Evolutionary conservation across 1,284 basidiomycete species (phyloP).

Genomic region (Tilletiopsis washingtonensis): DNA sequence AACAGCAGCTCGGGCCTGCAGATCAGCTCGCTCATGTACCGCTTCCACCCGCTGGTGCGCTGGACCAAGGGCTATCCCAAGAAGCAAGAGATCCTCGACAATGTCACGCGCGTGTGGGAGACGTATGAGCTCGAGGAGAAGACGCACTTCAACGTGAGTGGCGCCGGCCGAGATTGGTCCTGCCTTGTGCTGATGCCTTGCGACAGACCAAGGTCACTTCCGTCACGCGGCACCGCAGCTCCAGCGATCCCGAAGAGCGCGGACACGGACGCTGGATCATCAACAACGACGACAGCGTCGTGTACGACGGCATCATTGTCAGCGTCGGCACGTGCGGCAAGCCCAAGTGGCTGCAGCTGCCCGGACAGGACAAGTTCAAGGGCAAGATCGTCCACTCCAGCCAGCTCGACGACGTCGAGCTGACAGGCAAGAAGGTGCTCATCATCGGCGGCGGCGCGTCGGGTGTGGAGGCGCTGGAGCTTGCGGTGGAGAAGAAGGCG

Average conservation of each 20-base stretch:
- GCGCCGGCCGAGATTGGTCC: too few species aligned
- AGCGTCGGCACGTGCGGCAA: slow-evolving; percentile 57
- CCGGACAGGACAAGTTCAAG: slow-evolving; percentile 52
- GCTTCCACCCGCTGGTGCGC: slow-evolving; percentile 38
- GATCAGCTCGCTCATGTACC: slow-evolving; percentile 55
- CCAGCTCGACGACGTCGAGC: slow-evolving; percentile 52
- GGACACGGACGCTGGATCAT: slow-evolving; percentile 55
- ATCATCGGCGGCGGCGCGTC: slow-evolving; percentile 57
- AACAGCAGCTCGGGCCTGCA: slow-evolving; percentile 59
- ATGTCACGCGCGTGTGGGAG: slow-evolving; percentile 56
- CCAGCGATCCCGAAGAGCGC: slow-evolving; percentile 43
- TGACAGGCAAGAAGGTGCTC: slow-evolving; percentile 51
- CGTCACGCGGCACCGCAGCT: slow-evolving; percentile 37
- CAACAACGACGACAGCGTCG: slow-evolving; percentile 47
- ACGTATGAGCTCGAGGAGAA: slow-evolving; percentile 55
- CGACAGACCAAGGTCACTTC: slow-evolving; percentile 20
- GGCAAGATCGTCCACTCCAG: slow-evolving; percentile 57
- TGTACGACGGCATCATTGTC: slow-evolving; percentile 59
- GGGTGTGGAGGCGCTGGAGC: slow-evolving; percentile 59
- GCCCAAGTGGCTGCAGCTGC: slow-evolving; percentile 53
- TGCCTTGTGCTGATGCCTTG: background rate
- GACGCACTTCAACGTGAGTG: slow-evolving; percentile 53
- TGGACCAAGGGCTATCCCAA: slow-evolving; percentile 51
- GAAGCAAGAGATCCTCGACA: slow-evolving; percentile 57
- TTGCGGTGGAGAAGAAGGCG: slow-evolving; percentile 50